Evolutionary conservation across 352 stramenopile species (phyloP).

Genomic region (Phytopythium litorale): DNA sequence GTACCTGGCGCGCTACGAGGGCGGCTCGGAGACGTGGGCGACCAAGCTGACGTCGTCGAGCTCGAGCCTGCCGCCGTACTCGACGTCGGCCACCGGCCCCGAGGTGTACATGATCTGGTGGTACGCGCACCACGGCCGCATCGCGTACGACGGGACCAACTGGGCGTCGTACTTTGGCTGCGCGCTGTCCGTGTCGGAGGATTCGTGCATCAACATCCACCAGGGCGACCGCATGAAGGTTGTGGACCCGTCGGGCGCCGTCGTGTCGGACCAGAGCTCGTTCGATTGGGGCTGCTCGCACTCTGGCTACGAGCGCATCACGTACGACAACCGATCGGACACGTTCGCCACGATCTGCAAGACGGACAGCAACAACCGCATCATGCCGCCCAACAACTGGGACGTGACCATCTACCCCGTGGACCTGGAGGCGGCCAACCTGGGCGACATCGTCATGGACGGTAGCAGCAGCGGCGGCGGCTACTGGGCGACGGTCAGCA

Average conservation of each 20-base stretch:
- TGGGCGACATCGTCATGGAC: conserved; percentile 49
- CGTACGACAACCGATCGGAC: conserved; percentile 41
- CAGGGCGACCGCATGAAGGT: conserved; percentile 68
- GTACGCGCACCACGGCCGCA: conserved; percentile 62
- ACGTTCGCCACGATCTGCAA: conserved; percentile 55
- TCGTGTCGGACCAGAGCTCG: conserved; percentile 34
- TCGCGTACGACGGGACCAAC: conserved; percentile 53
- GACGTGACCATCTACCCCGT: conserved; percentile 55
- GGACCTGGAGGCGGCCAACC: conserved; percentile 37
- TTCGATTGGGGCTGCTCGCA: conserved; percentile 64
- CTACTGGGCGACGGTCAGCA: conserved; percentile 64
- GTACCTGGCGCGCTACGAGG: conserved; percentile 54
- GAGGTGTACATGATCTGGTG: conserved; percentile 72
- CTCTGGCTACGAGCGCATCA: conserved; percentile 55
- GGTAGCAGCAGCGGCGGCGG: conserved; percentile 20
- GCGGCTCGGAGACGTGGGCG: conserved; percentile 42
- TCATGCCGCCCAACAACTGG: conserved; percentile 55
- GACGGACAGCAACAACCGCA: conserved; percentile 70
- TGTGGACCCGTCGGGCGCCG: conserved; percentile 31
- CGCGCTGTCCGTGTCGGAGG: conserved; percentile 49
- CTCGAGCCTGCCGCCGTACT: conserved; percentile 46
- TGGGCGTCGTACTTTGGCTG: conserved; percentile 61
- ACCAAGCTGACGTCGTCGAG: conserved; percentile 57
- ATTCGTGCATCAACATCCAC: conserved; percentile 67
- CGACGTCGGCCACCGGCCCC: conserved; percentile 28